Percentiles rank a stretch among this genome's conserved stretches.
Evolutionary conservation across 2,329 filamentous ascomycete genomes (phyloP).

Genomic region (Pezicula radicicola): DNA sequence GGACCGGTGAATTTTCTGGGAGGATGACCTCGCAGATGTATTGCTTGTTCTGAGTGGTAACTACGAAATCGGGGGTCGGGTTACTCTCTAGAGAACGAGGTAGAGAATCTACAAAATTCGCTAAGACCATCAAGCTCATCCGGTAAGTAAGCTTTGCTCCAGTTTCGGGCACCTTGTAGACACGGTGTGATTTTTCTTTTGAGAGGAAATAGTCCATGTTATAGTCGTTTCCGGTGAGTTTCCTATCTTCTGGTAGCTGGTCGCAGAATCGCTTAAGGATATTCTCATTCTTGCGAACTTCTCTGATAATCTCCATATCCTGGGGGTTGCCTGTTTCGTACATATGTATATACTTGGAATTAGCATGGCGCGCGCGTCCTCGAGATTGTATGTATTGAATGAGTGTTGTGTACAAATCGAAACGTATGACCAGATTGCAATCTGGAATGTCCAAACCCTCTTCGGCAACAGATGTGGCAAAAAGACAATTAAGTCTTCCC

Average conservation of each 20-base stretch:
- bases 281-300: slow-evolving; percentile 58
- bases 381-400: slow-evolving; percentile 95
- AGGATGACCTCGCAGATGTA: slow-evolving; percentile 79
- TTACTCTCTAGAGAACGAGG: slow-evolving; percentile 39
- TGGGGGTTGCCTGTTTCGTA: slow-evolving; percentile 65
- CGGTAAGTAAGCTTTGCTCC: slow-evolving; percentile 78
- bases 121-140: slow-evolving; percentile 68
- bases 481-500: slow-evolving; percentile 59
- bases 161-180: slow-evolving; percentile 59
- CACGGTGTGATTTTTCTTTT: slow-evolving; percentile 34
- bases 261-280: slow-evolving; percentile 75
- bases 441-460: slow-evolving; percentile 67
- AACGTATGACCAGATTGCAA: slow-evolving; percentile 67
- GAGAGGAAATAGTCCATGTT: slow-evolving; percentile 53
- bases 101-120: slow-evolving; percentile 70
- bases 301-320: slow-evolving; percentile 54
- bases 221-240: slow-evolving; percentile 58
- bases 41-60: slow-evolving; percentile 51
- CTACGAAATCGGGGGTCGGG: slow-evolving; percentile 55
- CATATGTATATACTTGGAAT: slow-evolving; percentile 85
- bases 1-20: slow-evolving; percentile 71
- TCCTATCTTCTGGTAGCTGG: slow-evolving; percentile 69
- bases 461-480: slow-evolving; percentile 65
- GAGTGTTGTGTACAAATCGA: slow-evolving; percentile 84
- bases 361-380: slow-evolving; percentile 74